Base-by-base conservation (phyloP, 179 eudicot genomes). In the Silene noctiflora region DNA sequence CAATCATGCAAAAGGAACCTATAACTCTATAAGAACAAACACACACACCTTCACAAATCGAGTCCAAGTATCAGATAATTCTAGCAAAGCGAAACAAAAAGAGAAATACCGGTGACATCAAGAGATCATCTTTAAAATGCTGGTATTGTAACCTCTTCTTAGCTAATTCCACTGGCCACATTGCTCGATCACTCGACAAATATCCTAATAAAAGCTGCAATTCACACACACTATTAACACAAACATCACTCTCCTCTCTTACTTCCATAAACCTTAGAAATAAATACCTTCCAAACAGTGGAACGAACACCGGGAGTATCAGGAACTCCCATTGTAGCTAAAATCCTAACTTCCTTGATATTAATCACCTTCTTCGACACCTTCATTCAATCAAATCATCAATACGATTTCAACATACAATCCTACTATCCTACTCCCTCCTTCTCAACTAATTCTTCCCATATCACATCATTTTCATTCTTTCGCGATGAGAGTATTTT, bases 111-210 rank as follows among this genome's bases (percentile, higher is more conserved):
- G 99, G 99, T 75, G 89, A 90, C 92, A 93, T 88, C 75, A 96
- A 77, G 77, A 96, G 92, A 33, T 96, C 99, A 14, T 93, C 99
- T 79, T 96, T 96, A 70, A 96, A 93, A 63, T 85, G 85, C 78
- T 83, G 83, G 78, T 93, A 95, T 42, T 93, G 99, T 76, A 91
- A 84, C 76, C 99, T 83, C 89, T 93, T 95, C 85, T 91, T 95
- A 70, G 86, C 83, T 74, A 95, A 77, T 64, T 95, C 99, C 16
- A 96, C 81, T 13, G 97, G 86, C 99, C 99, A 96, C 72, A 85
- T 77, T 31, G 86, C 81, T 51, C 90, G 89, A 81, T 96, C 99
- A 80, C 67, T 46, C 2, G 99, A 96, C 63, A 96, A 81, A 81
- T 93, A 91, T n/a, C 91, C 96, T 78, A 96, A 79, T 46, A 95